These are phyloP conservation scores for Cyberlindnera xylosilytica DNA, from an alignment of 805 yeast species.

Conservation along the genomic window DNA sequence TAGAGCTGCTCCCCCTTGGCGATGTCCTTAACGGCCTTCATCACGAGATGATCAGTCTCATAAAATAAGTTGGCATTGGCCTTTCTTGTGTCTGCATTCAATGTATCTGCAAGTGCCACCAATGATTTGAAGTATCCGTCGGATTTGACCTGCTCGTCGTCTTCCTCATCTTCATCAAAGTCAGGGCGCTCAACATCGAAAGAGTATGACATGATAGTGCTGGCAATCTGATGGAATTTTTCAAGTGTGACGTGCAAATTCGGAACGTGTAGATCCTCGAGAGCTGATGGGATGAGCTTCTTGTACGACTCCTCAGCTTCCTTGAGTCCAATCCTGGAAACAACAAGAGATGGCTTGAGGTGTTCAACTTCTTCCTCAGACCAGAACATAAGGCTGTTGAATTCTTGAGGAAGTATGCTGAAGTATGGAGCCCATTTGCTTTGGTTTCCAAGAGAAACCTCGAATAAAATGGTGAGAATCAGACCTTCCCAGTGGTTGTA, in stretches of 20 bases:
- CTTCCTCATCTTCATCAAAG: constrained; percentile 32
- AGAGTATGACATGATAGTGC: constrained; percentile 83
- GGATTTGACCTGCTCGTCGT: constrained; percentile 35
- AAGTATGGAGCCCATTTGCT: constrained; percentile 73
- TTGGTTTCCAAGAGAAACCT: constrained; percentile 40
- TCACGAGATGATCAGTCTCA: constrained; percentile 49
- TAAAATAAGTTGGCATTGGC: constrained; percentile 72
- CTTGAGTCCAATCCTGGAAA: constrained; percentile 67
- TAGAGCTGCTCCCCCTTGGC: constrained; percentile 68
- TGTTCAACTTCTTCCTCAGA: constrained; percentile 48
- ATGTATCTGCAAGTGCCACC: constrained; percentile 91
- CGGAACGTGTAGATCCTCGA: constrained; percentile 37
- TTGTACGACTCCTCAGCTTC: constrained; percentile 61
- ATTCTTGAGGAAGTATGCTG: constrained; percentile 59
- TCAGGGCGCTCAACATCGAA: constrained; percentile 67
- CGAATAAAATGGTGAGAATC: constrained; percentile 65
- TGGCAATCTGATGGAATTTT: constrained; percentile 70
- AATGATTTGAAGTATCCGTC: constrained; percentile 63
- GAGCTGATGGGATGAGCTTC: constrained; percentile 38
- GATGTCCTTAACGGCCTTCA: constrained; percentile 67
- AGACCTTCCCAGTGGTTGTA: constrained; percentile 77
- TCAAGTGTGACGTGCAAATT: constrained; percentile 43
- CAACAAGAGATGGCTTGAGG: constrained; percentile 68
- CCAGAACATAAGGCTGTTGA: constrained; percentile 84
- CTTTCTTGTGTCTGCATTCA: constrained; percentile 78